These are phyloP conservation scores for Blastomyces percursus DNA, from an alignment of 2,329 filamentous ascomycete genomes.

Conservation along the genomic window DNA sequence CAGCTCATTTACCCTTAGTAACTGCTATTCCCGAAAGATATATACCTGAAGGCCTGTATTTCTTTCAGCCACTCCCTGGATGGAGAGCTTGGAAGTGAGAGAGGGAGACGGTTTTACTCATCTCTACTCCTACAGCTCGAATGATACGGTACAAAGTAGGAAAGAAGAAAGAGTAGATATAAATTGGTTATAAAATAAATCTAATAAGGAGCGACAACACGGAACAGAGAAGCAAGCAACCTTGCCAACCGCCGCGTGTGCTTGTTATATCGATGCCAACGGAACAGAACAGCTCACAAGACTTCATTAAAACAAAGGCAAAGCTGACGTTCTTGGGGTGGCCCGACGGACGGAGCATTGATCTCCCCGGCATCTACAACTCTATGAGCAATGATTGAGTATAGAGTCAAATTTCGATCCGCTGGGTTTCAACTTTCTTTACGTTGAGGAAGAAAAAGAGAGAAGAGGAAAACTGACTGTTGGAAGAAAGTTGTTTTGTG, in stretches of 20 bases:
- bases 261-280: slow-evolving; percentile 37
- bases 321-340: slow-evolving; percentile 40
- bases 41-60: neutral
- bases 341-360: slow-evolving; percentile 33
- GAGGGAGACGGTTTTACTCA: neutral
- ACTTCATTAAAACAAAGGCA: slow-evolving; percentile 16
- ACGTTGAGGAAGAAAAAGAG: slow-evolving; percentile 32
- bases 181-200: neutral
- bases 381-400: slow-evolving; percentile 40
- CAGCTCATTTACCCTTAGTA: neutral
- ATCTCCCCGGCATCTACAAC: slow-evolving; percentile 49
- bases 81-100: neutral
- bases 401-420: slow-evolving; percentile 51
- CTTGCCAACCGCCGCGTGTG: neutral
- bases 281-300: slow-evolving; percentile 39
- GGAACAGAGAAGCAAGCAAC: neutral
- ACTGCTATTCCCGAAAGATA: neutral
- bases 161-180: neutral
- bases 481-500: neutral
- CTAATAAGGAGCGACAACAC: neutral
- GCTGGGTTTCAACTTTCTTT: slow-evolving; percentile 45
- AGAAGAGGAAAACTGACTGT: slow-evolving; percentile 15
- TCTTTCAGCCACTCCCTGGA: neutral
- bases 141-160: neutral
- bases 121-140: neutral